A percentile compares a stretch with the other conserved stretches of the same genome.
These are phyloP conservation scores for Caryocar brasiliense DNA, from an alignment of 441 rosid species.

Conservation along the genomic window DNA sequence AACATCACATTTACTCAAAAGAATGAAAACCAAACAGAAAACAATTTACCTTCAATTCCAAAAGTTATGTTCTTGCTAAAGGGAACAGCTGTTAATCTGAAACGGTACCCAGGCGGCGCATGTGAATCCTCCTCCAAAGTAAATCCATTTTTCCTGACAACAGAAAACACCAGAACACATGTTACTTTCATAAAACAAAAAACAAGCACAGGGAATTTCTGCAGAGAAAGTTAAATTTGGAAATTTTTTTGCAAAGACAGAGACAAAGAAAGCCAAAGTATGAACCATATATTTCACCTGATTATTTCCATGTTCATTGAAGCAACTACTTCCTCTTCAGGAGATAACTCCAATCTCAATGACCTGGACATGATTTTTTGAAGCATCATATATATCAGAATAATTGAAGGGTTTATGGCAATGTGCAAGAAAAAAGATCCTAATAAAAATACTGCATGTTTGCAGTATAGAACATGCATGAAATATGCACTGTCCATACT, in stretches of 20 bases:
- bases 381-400: too few relatives aligned
- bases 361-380: slow-evolving; percentile 45
- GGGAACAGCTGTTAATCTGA: slow-evolving; percentile 69
- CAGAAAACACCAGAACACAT: slow-evolving; percentile 5
- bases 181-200: neutral
- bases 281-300: slow-evolving; percentile 40
- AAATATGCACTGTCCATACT: too few relatives aligned
- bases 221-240: neutral
- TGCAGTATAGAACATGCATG: too few relatives aligned
- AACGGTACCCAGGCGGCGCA: slow-evolving; percentile 69
- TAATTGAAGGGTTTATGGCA: neutral
- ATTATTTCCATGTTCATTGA: slow-evolving; percentile 81
- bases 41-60: slow-evolving; percentile 72
- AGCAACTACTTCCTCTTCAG: slow-evolving; percentile 79
- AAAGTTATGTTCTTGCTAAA: slow-evolving; percentile 90
- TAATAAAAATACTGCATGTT: too few relatives aligned
- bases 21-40: neutral
- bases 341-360: slow-evolving; percentile 75
- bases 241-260: neutral
- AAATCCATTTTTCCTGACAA: slow-evolving; percentile 82
- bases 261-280: slow-evolving; percentile 2
- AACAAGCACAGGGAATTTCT: neutral
- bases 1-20: neutral
- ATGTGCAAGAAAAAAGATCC: neutral
- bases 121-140: slow-evolving; percentile 66